Base-by-base conservation (phyloP, 2,329 filamentous ascomycete genomes). In the Cercospora berteroae region DNA sequence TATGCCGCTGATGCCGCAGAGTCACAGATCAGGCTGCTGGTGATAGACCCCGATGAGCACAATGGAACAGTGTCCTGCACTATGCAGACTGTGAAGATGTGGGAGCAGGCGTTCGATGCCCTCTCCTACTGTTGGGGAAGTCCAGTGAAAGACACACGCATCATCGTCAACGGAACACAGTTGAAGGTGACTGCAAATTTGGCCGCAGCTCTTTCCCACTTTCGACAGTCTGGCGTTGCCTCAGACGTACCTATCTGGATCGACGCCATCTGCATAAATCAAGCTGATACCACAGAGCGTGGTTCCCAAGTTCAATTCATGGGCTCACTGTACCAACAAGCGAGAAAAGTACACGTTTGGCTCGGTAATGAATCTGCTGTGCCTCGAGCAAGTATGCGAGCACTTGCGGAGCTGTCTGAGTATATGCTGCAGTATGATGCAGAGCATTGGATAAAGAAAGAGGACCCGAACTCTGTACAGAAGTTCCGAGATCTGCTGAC, bases 41-140 rank as follows among this genome's bases (percentile, higher is more conserved):
- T 13, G 5, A 33, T 65, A n/a, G 33, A 44, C 2, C 36, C 55
- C 5, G 63, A 25, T 29, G 18, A 31, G 7, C 27, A 56, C 5
- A 6, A 16, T 5, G 16, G 18, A 1, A 10, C 4, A 18, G 16
- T 65, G 7, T 58, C 20, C 12, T 52, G 57, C 27, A 48, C 55
- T 12, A 29, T 60, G 9, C 10, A 31, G 7, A 39, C 10, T 1
- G 18, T 6, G 1, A 13, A 7, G 10, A 2, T 61, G 18, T 10
- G 33, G 27, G 27, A 27, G 5, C 39, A 31, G 36, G 36, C 25
- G 5, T 65, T 65, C 13, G 62, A 64, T 8, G 56, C 63, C 2
- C 42, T 65, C 20, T 60, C 55, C 6, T 65, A 65, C 56, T 60
- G 36, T 20, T 65, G 63, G 63, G 63, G 63, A 10, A 6, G 23